A percentile compares a stretch with the other conserved stretches of the same genome.
Evolutionary conservation across 345 rosid species (phyloP).

Genomic region (Lepidium africanum): DNA sequence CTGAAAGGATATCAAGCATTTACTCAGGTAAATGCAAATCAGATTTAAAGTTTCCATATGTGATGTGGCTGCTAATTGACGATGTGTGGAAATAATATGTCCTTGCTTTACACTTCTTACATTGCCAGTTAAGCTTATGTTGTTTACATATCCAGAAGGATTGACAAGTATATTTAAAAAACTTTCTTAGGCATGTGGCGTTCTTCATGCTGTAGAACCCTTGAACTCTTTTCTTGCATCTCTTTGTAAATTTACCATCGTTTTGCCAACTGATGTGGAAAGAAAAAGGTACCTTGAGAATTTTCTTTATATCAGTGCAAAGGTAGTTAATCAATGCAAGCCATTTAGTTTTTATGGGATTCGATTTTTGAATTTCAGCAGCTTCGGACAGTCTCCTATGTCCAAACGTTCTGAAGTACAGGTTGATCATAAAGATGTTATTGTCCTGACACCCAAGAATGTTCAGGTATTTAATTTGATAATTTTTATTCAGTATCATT

Average conservation of each 20-base stretch:
- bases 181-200: slow-evolving; percentile 85
- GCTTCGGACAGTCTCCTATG: slow-evolving; percentile 62
- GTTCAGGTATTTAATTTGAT: slow-evolving; percentile 62
- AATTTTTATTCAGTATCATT: not conserved
- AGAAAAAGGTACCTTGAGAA: slow-evolving; percentile 52
- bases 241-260: slow-evolving; percentile 87
- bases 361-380: slow-evolving; percentile 46
- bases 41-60: not conserved
- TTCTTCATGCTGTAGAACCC: slow-evolving; percentile 93
- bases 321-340: slow-evolving; percentile 4
- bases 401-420: slow-evolving; percentile 65
- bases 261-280: slow-evolving; percentile 71
- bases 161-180: not conserved
- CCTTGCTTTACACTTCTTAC: not conserved
- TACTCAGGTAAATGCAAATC: slow-evolving; percentile 65
- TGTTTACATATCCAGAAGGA: slow-evolving; percentile 4
- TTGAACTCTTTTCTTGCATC: slow-evolving; percentile 95
- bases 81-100: not conserved
- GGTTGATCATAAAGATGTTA: slow-evolving; percentile 65
- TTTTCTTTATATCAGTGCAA: slow-evolving; percentile 5
- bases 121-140: not conserved
- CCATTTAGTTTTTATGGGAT: slow-evolving; percentile 2
- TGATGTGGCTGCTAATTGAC: slow-evolving; percentile 7
- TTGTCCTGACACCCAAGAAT: slow-evolving; percentile 88
- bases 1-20: slow-evolving; percentile 98